These are phyloP conservation scores for Cenchrus purpureus DNA, from an alignment of 176 grass and related monocot species.

Conservation along the genomic window DNA sequence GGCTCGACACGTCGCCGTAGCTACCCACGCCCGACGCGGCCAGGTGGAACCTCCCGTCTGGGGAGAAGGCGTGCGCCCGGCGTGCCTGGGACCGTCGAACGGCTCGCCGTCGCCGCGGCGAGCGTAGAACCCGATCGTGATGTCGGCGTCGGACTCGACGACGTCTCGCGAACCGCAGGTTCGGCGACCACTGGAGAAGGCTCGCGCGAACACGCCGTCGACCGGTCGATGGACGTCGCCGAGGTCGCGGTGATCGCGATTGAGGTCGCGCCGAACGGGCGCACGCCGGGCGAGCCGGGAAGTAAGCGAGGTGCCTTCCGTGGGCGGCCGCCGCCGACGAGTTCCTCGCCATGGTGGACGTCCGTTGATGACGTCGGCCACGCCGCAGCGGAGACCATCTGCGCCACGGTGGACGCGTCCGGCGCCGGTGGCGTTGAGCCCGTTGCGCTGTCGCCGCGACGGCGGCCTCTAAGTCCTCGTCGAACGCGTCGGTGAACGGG, in stretches of 20 bases:
- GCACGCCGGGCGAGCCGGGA: constrained; percentile 66
- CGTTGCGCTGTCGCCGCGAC: constrained; percentile 68
- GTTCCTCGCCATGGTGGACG: constrained; percentile 53
- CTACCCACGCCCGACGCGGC: constrained; percentile 84
- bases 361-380: constrained; percentile 80
- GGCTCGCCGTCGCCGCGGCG: constrained; percentile 87
- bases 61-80: constrained; percentile 98
- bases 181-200: constrained; percentile 69
- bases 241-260: constrained; percentile 64
- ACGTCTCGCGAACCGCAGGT: constrained; percentile 65
- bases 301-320: constrained; percentile 81
- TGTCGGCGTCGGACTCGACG: constrained; percentile 64
- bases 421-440: constrained; percentile 69
- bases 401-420: constrained; percentile 59
- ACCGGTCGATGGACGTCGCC: constrained; percentile 58
- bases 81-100: constrained; percentile 85
- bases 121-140: constrained; percentile 82
- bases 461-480: constrained; percentile 56
- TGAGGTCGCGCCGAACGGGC: constrained; percentile 62
- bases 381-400: constrained; percentile 84
- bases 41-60: constrained; percentile 86
- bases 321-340: not conserved
- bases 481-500: constrained; percentile 71
- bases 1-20: constrained; percentile 36
- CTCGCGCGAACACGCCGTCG: constrained; percentile 67